phyloP scores from a whole-genome alignment of 768 basidiomycete species.

The Boletus rubroflammeus region DNA sequence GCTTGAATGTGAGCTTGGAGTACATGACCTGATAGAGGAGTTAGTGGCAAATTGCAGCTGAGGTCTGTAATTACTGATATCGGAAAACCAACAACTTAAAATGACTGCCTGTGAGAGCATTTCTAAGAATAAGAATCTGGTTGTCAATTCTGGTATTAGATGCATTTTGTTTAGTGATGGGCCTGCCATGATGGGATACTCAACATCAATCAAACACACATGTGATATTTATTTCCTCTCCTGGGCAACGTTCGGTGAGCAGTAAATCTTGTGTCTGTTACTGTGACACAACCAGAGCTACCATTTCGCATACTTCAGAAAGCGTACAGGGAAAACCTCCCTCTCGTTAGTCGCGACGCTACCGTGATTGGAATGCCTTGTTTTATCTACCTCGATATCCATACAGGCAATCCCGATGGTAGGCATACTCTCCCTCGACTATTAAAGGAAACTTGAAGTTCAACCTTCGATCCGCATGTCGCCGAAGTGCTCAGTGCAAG shows the following conservation, averaged over 20 bases:
- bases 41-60: slow-evolving; percentile 24
- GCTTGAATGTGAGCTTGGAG: slow-evolving; percentile 57
- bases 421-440: slow-evolving; percentile 32
- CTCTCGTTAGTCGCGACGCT: slow-evolving; percentile 36
- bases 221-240: too few species aligned
- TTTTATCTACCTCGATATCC: not conserved
- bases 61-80: not conserved
- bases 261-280: slow-evolving; percentile 32
- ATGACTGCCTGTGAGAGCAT: not conserved
- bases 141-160: not conserved
- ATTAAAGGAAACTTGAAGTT: slow-evolving; percentile 35
- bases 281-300: slow-evolving; percentile 31
- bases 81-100: not conserved
- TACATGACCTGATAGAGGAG: slow-evolving; percentile 43
- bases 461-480: slow-evolving; percentile 28
- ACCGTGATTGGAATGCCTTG: not conserved
- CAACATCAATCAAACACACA: too few species aligned
- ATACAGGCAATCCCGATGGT: slow-evolving; percentile 35
- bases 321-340: slow-evolving; percentile 32
- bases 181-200: slow-evolving; percentile 46
- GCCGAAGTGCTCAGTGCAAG: slow-evolving; percentile 34
- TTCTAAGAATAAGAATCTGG: not conserved
- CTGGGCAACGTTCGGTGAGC: slow-evolving; percentile 24
- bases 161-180: slow-evolving; percentile 5
- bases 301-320: slow-evolving; percentile 36